Evolutionary conservation across 164 flowering plant species (phyloP).

Genomic region (Magnolia kwangsiensis): DNA sequence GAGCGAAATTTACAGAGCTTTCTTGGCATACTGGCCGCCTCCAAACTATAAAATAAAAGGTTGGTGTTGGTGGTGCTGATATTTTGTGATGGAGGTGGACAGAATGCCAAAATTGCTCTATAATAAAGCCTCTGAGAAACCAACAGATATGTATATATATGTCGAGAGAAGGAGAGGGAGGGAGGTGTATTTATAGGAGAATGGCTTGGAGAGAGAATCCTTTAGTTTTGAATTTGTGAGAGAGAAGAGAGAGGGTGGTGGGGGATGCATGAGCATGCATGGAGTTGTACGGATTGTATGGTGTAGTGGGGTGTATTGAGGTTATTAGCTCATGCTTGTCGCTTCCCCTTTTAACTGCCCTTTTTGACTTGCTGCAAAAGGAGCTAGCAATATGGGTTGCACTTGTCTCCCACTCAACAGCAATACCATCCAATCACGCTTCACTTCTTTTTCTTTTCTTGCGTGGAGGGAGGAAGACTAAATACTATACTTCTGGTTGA

Average conservation of each 20-base stretch:
- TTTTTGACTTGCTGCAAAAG: conserved; percentile 35
- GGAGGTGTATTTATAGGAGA: not conserved
- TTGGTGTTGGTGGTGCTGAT: not conserved
- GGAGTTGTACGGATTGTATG: conserved; percentile 26
- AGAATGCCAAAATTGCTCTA: conserved; percentile 51
- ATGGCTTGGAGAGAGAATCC: not conserved
- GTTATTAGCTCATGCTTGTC: conserved; percentile 2
- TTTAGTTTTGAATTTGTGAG: not conserved
- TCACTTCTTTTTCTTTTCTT: not conserved
- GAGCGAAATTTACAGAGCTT: conserved; percentile 35
- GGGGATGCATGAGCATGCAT: conserved; percentile 42
- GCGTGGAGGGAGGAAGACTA: not conserved
- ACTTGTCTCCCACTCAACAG: conserved; percentile 32
- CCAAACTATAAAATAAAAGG: conserved; percentile 6
- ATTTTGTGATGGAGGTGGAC: conserved; percentile 39
- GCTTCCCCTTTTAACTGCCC: conserved; percentile 9
- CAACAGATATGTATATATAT: conserved; percentile 8
- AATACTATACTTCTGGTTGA: not conserved
- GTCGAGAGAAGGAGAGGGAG: conserved; percentile 8
- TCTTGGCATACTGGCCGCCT: conserved; percentile 44
- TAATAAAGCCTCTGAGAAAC: conserved; percentile 30
- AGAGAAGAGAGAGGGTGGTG: not conserved
- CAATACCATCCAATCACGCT: not conserved
- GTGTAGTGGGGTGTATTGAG: not conserved
- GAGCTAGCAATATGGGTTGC: conserved; percentile 21